Evolutionary conservation across 2,329 filamentous ascomycete species (phyloP), one percentile per base, ranked within the genome.

Genomic region (Cladophialophora yegresii): DNA sequence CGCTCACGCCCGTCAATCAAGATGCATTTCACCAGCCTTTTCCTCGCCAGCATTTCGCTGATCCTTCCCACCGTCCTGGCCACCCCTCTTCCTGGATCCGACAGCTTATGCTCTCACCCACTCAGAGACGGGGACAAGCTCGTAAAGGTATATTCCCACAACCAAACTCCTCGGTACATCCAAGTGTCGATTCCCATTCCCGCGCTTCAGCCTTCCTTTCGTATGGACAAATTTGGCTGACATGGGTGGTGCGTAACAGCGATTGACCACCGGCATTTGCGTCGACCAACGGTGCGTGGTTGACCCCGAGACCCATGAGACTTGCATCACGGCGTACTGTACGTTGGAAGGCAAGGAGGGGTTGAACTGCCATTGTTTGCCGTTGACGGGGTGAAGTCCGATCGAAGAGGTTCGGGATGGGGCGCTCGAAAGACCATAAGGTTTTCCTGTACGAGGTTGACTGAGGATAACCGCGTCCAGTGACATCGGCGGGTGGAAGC

Each of bases 291-390:
- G 32, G 9, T 66, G 61, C 50, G 40, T 66, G 7, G 36, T 61
- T 23, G n/a, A 63, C 23, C 23, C 23, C 8, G 45, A 66, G 3
- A 58, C 61, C 22, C 61, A 45, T 16, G 12, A 58, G 26, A 56
- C 45, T n/a, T 66, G 64, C 45, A 58, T 58, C 26, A 58, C 61
- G 1, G 20, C 57, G 5, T 61, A 40, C 45, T 61, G 64, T 53
- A 47, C 28, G 9, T 43, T 57, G 22, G 33, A 32, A 12, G 59
- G 45, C 33, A 63, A 61, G 32, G 61, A 66, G 22, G 64, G 64
- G 10, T 22, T 45, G 26, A 12, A 54, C 4, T 66, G 61, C 50
- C 53, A 55, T 33, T 66, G 64, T 45, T 6, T 63, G 7, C 61
- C 61, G 8, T 7, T 61, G 23, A 54, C 43, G 6, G 50, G 26